Percentiles rank a stretch among this genome's conserved stretches.
Evolutionary conservation across 148 eudicot species (phyloP).

Genomic region (Persicaria tinctoria): DNA sequence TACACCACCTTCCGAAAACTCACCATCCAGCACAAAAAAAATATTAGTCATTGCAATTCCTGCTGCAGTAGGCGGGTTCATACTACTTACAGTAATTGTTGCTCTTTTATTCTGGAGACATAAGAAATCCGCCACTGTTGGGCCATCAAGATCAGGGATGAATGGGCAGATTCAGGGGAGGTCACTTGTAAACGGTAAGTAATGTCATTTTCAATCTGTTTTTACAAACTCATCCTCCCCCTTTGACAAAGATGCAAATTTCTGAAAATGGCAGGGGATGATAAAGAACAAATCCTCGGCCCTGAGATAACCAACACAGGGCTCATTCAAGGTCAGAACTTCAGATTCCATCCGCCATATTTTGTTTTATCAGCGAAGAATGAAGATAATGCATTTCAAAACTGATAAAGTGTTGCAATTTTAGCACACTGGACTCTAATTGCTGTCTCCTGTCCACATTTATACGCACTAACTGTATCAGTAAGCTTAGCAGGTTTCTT

Average conservation of each 20-base stretch:
- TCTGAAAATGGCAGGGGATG: slow-evolving; percentile 21
- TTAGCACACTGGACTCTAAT: not conserved
- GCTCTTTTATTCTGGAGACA: slow-evolving; percentile 31
- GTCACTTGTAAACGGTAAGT: slow-evolving; percentile 65
- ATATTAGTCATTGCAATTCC: slow-evolving; percentile 19
- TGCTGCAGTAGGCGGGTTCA: slow-evolving; percentile 28
- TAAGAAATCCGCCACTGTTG: slow-evolving; percentile 30
- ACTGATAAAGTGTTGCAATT: not conserved
- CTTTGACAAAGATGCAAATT: not conserved
- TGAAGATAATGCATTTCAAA: no score
- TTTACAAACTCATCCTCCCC: not conserved
- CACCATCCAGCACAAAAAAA: not conserved
- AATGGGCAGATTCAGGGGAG: slow-evolving; percentile 61
- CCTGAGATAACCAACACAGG: slow-evolving; percentile 18
- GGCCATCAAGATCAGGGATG: slow-evolving; percentile 59
- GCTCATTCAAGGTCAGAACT: slow-evolving; percentile 26
- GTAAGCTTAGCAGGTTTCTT: no score
- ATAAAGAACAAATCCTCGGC: slow-evolving; percentile 20
- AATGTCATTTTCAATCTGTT: not conserved
- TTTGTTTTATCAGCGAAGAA: slow-evolving; percentile 1
- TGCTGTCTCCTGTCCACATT: no score
- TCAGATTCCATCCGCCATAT: not conserved
- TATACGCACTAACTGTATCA: no score
- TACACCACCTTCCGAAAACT: not conserved
- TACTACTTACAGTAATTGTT: slow-evolving; percentile 20